Conservation (phyloP, 2,329 filamentous ascomycete species). For the Mycosphaerella sp. region DNA sequence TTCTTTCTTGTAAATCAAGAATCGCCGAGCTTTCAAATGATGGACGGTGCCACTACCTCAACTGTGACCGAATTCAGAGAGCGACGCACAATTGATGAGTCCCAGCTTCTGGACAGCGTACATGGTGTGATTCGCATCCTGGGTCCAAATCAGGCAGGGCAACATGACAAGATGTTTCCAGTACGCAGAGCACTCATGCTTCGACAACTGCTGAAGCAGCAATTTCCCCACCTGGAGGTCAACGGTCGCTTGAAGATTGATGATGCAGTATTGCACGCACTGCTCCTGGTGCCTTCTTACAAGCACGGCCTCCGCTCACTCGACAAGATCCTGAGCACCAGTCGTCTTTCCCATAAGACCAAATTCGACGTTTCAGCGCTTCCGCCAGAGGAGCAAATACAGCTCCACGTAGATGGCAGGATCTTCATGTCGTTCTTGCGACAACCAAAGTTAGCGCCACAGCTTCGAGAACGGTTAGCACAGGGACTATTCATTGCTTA, state of each 20-base stretch:
- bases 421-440: constrained; percentile 34
- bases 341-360: constrained; percentile 29
- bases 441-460: constrained; percentile 30
- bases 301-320: constrained; percentile 33
- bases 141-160: constrained; percentile 29
- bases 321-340: constrained; percentile 34
- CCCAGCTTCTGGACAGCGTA: constrained; percentile 29
- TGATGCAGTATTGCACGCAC: constrained; percentile 32
- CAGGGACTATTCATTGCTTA: constrained; percentile 33
- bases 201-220: constrained; percentile 30
- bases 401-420: constrained; percentile 33
- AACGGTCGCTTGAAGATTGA: constrained; percentile 32
- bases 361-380: constrained; percentile 34
- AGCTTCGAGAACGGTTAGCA: constrained; percentile 32
- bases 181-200: constrained; percentile 33
- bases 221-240: constrained; percentile 30
- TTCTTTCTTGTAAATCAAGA: constrained; percentile 33
- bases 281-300: constrained; percentile 32
- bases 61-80: constrained; percentile 22
- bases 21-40: constrained; percentile 13
- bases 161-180: constrained; percentile 29
- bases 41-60: constrained; percentile 27
- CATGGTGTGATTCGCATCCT: constrained; percentile 31
- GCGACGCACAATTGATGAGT: constrained; percentile 24
- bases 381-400: constrained; percentile 34